A percentile compares a stretch with the other conserved stretches of the same genome.
Conservation (phyloP, 2,329 filamentous ascomycete species). For the Penicillium corylophilum region DNA sequence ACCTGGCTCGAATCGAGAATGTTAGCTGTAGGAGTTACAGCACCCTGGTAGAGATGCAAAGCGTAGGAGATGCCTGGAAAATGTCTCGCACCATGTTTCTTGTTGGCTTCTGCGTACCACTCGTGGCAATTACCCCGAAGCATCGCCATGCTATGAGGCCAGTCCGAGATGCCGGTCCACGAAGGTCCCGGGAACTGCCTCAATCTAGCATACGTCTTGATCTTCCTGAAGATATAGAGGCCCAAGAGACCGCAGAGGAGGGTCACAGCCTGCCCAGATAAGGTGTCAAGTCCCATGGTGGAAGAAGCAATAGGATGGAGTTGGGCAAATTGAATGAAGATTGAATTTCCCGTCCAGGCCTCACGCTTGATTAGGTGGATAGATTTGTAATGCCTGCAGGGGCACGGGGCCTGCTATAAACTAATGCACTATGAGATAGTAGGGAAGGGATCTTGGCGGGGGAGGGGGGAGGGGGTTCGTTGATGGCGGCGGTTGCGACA, state of each 20-base stretch:
- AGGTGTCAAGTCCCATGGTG: not conserved
- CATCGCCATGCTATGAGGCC: slow-evolving; percentile 20
- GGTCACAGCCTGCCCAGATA: slow-evolving; percentile 1
- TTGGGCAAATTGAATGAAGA: not conserved
- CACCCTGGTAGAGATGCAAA: not conserved
- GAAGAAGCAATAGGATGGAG: not conserved
- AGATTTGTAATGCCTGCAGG: not conserved
- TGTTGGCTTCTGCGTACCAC: slow-evolving; percentile 18
- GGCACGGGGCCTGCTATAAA: not conserved
- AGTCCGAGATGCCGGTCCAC: slow-evolving; percentile 16
- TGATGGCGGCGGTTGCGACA: too few relatives aligned
- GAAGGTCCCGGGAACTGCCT: slow-evolving; percentile 11
- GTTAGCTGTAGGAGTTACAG: not conserved
- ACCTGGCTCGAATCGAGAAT: slow-evolving; percentile 3
- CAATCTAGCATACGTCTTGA: slow-evolving; percentile 7
- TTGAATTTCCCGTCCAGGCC: not conserved
- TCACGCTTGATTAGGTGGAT: not conserved
- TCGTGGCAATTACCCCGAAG: slow-evolving; percentile 17
- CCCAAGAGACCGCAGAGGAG: slow-evolving; percentile 4
- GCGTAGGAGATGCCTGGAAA: not conserved
- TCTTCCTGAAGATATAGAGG: slow-evolving; percentile 7
- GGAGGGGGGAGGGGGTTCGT: too few relatives aligned
- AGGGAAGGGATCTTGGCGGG: too few relatives aligned
- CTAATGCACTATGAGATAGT: not conserved
- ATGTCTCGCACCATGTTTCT: slow-evolving; percentile 16